A percentile compares a stretch with the other conserved stretches of the same genome.
Conservation (phyloP, 2,329 filamentous ascomycete species). For the Rachicladosporium sp. region DNA sequence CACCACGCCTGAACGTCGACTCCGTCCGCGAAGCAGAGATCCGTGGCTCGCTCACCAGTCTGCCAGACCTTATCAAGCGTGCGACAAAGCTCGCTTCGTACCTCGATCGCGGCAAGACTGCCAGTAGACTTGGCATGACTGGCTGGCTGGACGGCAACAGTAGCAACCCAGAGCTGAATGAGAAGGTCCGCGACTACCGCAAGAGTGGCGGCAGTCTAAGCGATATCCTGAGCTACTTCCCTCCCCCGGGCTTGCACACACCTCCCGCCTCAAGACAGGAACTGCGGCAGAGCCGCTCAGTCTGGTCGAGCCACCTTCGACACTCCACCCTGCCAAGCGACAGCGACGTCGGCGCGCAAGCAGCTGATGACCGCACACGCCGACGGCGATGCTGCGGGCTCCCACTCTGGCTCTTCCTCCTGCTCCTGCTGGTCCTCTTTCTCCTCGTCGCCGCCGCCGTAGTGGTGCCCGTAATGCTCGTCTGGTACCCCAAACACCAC, state of each 20-base stretch:
- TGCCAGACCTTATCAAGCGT: constrained; percentile 79
- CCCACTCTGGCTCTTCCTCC: constrained; percentile 63
- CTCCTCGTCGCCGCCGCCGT: constrained; percentile 69
- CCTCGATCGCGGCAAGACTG: constrained; percentile 68
- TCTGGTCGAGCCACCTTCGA: constrained; percentile 7
- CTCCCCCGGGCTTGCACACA: constrained; percentile 35
- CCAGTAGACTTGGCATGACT: constrained; percentile 42
- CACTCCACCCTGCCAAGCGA: constrained; percentile 17
- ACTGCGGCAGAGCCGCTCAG: constrained; percentile 4
- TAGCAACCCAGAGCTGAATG: constrained; percentile 17
- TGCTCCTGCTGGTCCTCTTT: constrained; percentile 53
- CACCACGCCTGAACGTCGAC: constrained; percentile 69
- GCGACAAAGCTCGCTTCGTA: constrained; percentile 79
- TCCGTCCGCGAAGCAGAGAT: constrained; percentile 70
- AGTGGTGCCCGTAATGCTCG: constrained; percentile 59
- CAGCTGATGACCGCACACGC: not conserved
- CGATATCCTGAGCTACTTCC: constrained; percentile 55
- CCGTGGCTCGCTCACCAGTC: constrained; percentile 78
- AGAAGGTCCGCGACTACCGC: constrained; percentile 13
- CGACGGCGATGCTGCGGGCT: constrained; percentile 68
- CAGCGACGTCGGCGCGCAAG: constrained; percentile 14
- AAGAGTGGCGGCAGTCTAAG: constrained; percentile 44
- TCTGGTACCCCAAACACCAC: constrained; percentile 43
- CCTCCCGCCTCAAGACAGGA: not conserved
- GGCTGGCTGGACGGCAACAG: constrained; percentile 29